Base-by-base conservation (phyloP, 768 basidiomycete genomes). In the Pleurotus sapidus region DNA sequence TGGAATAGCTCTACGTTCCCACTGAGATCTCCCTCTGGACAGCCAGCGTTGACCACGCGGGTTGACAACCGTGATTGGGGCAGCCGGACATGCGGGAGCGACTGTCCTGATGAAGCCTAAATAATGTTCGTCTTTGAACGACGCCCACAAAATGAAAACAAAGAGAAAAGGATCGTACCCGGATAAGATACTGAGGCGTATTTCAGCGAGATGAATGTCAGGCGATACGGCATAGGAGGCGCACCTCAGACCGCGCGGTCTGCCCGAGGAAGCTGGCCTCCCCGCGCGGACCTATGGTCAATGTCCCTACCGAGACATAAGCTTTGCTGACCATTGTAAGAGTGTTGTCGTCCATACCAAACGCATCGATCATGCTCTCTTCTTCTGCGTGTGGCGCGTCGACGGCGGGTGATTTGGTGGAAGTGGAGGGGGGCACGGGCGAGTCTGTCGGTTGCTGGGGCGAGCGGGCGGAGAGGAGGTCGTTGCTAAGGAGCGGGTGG, bases 181-280 rank as follows among this genome's bases (percentile, higher is more conserved):
- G 78, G n/a, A 84, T 78, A 20, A 87, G 78, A 64, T 80, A 84
- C 86, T 87, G 55, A 63, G 56, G 25, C 34, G 57, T 40, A 24
- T 27, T 23, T 42, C 51, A 42, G 37, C 51, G n/a, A 42, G 53
- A 25, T 47, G 30, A 37, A 18, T 5, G 30, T 27, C 5, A 37
- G 8, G 24, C 7, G 27, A 48, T 24, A 20, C 49, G 50, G 18
- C 30, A 30, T 18, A 48, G n/a, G 8, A 30, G 9, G 63, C 79
- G 50, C 61, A 88, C 87, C 77, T 90, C 88, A 20, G 85, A 77
- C 38, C 86, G 81, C 5, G 89, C 84, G 0, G 86, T 89, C 57
- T 78, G 77, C 15, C 89, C 87, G 57, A 85, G 74, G 65, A 84
- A 87, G 37, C 70, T 77, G 0, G 79, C 75, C 60, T 82, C 82